phyloP scores from a whole-genome alignment of 2,329 filamentous ascomycete species.

The Alternaria brassicae region DNA sequence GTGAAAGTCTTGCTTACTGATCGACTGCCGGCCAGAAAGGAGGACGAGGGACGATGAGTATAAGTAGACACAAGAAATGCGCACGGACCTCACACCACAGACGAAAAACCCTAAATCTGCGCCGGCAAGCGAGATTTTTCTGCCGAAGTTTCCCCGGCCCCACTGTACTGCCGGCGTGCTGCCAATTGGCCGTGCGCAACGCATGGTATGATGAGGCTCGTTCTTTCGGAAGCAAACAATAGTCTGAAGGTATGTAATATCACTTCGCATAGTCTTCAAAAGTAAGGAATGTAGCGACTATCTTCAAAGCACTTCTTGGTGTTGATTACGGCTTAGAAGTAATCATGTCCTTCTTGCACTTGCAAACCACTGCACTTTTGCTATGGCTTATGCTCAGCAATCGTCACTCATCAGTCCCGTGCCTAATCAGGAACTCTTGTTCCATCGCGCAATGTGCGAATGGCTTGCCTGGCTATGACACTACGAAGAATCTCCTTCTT shows the following conservation, averaged over 20 bases:
- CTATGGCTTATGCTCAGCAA: no score
- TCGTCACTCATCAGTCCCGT: no score
- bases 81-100: background rate
- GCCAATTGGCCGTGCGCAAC: background rate
- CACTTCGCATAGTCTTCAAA: background rate
- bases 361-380: no score
- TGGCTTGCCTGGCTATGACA: no score
- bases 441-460: background rate
- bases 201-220: conserved; percentile 1
- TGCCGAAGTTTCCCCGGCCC: background rate
- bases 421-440: no score
- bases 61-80: background rate
- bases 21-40: no score
- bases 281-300: background rate
- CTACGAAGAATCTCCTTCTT: background rate
- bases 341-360: no score
- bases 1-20: conserved; percentile 1
- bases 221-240: background rate
- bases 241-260: background rate
- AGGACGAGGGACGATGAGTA: background rate
- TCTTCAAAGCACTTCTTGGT: background rate
- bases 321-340: no score
- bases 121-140: background rate
- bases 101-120: background rate
- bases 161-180: background rate